These are phyloP conservation scores for Linum lewisii DNA, from an alignment of 345 rosid species.

Conservation along the genomic window DNA sequence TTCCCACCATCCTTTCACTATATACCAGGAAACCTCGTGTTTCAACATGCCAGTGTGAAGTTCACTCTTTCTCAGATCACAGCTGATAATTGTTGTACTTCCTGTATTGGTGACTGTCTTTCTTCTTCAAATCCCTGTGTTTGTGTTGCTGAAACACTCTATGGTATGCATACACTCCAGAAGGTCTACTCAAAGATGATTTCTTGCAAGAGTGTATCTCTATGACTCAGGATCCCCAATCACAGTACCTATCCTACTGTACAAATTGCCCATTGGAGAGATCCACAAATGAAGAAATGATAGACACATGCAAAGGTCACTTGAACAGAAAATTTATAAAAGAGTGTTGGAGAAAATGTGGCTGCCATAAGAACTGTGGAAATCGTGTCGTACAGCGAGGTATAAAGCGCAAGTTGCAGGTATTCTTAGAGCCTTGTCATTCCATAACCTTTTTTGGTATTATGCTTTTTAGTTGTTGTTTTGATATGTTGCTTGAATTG, in stretches of 20 bases:
- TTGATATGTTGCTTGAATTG: neutral
- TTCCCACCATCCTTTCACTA: constrained; percentile 52
- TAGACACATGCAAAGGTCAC: constrained; percentile 83
- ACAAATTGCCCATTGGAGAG: constrained; percentile 57
- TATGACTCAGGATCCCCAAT: constrained; percentile 43
- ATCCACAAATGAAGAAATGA: constrained; percentile 36
- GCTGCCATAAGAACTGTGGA: constrained; percentile 68
- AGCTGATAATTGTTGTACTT: constrained; percentile 50
- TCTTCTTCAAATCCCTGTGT: constrained; percentile 37
- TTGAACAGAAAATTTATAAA: constrained; percentile 58
- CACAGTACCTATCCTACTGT: constrained; percentile 43
- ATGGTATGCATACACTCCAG: constrained; percentile 45
- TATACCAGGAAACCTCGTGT: constrained; percentile 46
- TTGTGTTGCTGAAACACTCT: constrained; percentile 41
- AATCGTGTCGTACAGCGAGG: constrained; percentile 92
- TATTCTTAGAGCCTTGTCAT: constrained; percentile 7
- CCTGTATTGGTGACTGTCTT: constrained; percentile 64
- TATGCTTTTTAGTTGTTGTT: constrained; percentile 4
- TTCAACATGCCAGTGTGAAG: constrained; percentile 44
- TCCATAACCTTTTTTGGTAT: neutral
- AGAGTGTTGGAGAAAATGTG: constrained; percentile 93
- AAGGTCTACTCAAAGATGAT: constrained; percentile 45
- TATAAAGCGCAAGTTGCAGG: constrained; percentile 68
- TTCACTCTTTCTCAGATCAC: constrained; percentile 50
- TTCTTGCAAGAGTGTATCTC: constrained; percentile 58